phyloP scores from a whole-genome alignment of 441 rosid genomes.

The Theobroma grandiflorum region DNA sequence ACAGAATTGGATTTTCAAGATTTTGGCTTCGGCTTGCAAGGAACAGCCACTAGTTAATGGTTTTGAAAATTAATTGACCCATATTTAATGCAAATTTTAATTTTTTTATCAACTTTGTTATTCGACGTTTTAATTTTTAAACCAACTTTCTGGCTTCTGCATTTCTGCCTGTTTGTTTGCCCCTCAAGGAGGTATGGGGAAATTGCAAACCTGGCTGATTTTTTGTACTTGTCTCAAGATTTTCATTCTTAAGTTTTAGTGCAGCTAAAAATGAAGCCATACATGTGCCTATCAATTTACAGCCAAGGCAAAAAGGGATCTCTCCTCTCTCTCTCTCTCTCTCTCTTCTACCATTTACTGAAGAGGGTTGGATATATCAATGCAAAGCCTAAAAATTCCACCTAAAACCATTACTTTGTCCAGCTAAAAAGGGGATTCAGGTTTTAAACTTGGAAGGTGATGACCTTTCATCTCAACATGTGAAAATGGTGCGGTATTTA shows the following conservation, averaged over 20 bases:
- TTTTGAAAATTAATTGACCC: not conserved
- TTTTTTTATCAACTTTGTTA: not conserved
- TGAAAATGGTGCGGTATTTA: not conserved
- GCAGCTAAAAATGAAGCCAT: too few species aligned
- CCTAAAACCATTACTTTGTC: conserved; percentile 4
- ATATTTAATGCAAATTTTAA: conserved; percentile 12
- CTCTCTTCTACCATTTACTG: not conserved
- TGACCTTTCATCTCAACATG: conserved; percentile 12
- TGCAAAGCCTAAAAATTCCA: not conserved
- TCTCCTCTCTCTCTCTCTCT: too few species aligned
- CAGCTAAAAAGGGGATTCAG: conserved; percentile 4
- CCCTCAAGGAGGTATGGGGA: not conserved
- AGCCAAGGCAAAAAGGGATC: too few species aligned
- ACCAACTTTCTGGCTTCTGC: not conserved
- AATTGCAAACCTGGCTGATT: not conserved
- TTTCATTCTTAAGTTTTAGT: too few species aligned
- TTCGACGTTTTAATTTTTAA: not conserved
- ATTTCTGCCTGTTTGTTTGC: conserved; percentile 15
- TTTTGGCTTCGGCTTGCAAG: not conserved
- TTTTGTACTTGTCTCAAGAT: too few species aligned
- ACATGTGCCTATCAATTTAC: too few species aligned
- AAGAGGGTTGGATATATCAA: not conserved
- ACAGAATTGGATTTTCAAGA: not conserved
- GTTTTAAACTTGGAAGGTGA: not conserved
- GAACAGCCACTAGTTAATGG: not conserved